Evolutionary conservation across 495 filamentous ascomycete species (phyloP), one percentile per base, ranked within the genome.

Genomic region (Copromyces sp.): DNA sequence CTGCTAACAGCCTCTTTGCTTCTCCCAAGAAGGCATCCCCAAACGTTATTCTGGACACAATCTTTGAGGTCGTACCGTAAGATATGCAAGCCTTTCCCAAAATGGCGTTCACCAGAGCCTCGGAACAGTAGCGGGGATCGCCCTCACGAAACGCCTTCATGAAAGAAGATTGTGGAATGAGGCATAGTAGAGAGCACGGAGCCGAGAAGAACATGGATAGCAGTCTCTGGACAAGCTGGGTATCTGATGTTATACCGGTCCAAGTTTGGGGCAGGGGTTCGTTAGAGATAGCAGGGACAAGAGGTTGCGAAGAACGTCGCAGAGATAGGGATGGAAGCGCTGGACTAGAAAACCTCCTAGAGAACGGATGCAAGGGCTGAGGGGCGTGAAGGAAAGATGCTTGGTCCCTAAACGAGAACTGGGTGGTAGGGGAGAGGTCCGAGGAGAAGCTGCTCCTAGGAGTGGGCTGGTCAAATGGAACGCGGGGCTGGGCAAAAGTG

Each of bases 11-110:
- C n/a, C 72, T 70, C 40, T 73, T 78, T 20, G 78, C 75, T 29
- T 80, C 77, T 8, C 75, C 77, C 7, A 80, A 24, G 39, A 80
- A 80, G 3, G 78, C 78, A 40, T 80, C 78, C 4, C 75, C 78
- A 24, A 77, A 77, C 35, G 68, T 77, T 37, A 78, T 68, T 35
- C 72, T 71, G 24, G 78, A 78, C 11, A 77, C 72, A 3, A 75
- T 70, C 14, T 75, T 73, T 6, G 75, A 76, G 14, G 75, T 68
- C 7, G 70, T 39, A 12, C 74, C 70, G 37, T 73, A 69, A 17
- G 72, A 59, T 32, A 69, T 76, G 73, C 77, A 78, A 0, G 75
- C 73, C 17, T 72, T 70, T 16, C 75, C 78, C 29, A 80, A 42
- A 20, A 80, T 73, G 32, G 77, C 77, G 24, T 80, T 80, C 1